A percentile compares a stretch with the other conserved stretches of the same genome.
phyloP scores from a whole-genome alignment of 805 yeast species.

The Candida tammaniensis region DNA sequence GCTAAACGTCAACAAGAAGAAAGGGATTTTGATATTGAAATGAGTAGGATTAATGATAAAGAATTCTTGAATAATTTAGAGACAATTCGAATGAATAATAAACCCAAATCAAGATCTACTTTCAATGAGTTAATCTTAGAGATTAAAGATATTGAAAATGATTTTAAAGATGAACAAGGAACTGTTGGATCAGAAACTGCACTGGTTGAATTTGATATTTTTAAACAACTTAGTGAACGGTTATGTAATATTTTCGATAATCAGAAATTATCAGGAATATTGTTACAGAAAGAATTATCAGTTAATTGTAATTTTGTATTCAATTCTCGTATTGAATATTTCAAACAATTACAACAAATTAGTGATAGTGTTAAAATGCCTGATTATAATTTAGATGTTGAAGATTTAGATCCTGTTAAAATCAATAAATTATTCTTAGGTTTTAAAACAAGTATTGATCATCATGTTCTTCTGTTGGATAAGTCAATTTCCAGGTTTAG shows the following conservation, averaged over 20 bases:
- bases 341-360: conserved; percentile 76
- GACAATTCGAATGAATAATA: conserved; percentile 20
- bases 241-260: conserved; percentile 34
- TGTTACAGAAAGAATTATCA: conserved; percentile 47
- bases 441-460: conserved; percentile 3
- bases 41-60: conserved; percentile 23
- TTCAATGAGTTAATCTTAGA: conserved; percentile 32
- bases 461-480: conserved; percentile 15
- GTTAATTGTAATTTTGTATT: conserved; percentile 60
- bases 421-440: conserved; percentile 1
- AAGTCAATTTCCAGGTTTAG: conserved; percentile 33
- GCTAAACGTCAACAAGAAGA: conserved; percentile 19
- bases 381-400: conserved; percentile 12
- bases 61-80: conserved; percentile 24
- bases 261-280: conserved; percentile 41
- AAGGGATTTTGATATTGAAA: conserved; percentile 20
- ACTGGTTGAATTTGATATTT: conserved; percentile 18
- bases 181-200: conserved; percentile 8
- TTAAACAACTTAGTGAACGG: conserved; percentile 18
- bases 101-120: conserved; percentile 28
- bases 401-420: conserved; percentile 13
- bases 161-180: conserved; percentile 20
- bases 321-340: conserved; percentile 80
- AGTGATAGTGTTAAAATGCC: conserved; percentile 73
- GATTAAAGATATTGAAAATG: conserved; percentile 24